These are phyloP conservation scores for Gymnopus androsaceus DNA, from an alignment of 1,284 basidiomycete species.

Conservation along the genomic window DNA sequence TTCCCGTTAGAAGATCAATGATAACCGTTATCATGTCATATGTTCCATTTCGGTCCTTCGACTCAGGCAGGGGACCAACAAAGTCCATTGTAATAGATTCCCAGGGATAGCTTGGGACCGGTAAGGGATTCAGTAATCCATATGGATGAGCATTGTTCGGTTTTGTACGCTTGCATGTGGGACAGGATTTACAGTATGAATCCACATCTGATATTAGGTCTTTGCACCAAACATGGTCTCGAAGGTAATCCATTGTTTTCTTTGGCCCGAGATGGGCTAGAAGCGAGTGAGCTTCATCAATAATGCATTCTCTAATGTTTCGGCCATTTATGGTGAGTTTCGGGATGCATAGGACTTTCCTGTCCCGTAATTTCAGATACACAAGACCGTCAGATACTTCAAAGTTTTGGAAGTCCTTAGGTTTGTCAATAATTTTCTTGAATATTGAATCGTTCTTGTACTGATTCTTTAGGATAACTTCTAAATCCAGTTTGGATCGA, in stretches of 20 bases:
- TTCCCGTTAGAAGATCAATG: slow-evolving; percentile 35
- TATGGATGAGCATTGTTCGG: slow-evolving; percentile 25
- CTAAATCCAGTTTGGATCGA: neutral
- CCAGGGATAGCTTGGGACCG: slow-evolving; percentile 28
- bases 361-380: slow-evolving; percentile 16
- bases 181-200: slow-evolving; percentile 29
- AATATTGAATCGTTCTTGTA: slow-evolving; percentile 17
- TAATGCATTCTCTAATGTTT: slow-evolving; percentile 26
- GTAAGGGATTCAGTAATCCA: slow-evolving; percentile 27
- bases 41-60: slow-evolving; percentile 26
- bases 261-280: slow-evolving; percentile 30
- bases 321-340: slow-evolving; percentile 16
- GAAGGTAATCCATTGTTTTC: slow-evolving; percentile 30
- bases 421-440: slow-evolving; percentile 12
- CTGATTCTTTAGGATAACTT: neutral
- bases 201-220: slow-evolving; percentile 25
- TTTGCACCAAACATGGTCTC: slow-evolving; percentile 33
- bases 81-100: slow-evolving; percentile 38
- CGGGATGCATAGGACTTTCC: slow-evolving; percentile 21
- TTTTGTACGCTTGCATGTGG: slow-evolving; percentile 28
- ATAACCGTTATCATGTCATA: slow-evolving; percentile 38
- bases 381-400: slow-evolving; percentile 19
- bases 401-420: slow-evolving; percentile 20
- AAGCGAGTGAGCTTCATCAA: slow-evolving; percentile 30
- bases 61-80: slow-evolving; percentile 36